Base-by-base conservation (phyloP, 495 filamentous ascomycete species). In the Penicillium ochrochloron region DNA sequence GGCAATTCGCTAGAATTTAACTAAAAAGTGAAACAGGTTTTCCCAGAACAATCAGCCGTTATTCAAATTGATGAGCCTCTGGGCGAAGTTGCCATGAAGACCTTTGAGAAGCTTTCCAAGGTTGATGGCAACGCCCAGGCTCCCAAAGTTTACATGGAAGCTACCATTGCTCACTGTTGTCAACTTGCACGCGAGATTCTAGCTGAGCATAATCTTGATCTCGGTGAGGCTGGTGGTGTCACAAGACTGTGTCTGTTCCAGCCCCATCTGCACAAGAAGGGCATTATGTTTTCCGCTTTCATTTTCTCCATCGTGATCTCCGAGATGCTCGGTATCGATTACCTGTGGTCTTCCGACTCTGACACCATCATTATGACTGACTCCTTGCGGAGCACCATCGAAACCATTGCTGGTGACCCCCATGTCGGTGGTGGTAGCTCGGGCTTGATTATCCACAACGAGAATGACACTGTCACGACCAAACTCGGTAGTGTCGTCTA, bases 241-340 rank as follows among this genome's bases (percentile, higher is more conserved):
- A 70, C 60, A 35, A 59, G 59, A 23, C 65, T 76, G 2, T 76
- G 74, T 50, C 56, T 76, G 1, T 75, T 70, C 39, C 72, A 76
- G 50, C 74, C 74, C 15, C 74, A 76, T 62, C 56, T 69, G 50
- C 70, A 73, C 66, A 76, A 76, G 62, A 76, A 75, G 41, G 74
- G 62, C 11, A 72, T 76, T 27, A 76, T 76, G 74, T 76, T 76
- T 25, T 72, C 74, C 8, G 65, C 69, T n/a, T 75, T 76, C 64
- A 69, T 76, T 21, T 75, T 76, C 50, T 70, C 66, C 0, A 66
- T 76, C 31, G 74, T 73, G 9, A 68, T 76, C 17, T 66, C 72
- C 23, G 72, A 76, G 44, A 65, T 70, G 29, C 64, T 73, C 4
- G 70, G 70, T 7, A 65, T 76, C 35, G 74, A 76, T 42, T 76